Percentiles rank a stretch among this genome's conserved stretches.
phyloP scores from a whole-genome alignment of 257 asterid genomes.

The Mentha longifolia region DNA sequence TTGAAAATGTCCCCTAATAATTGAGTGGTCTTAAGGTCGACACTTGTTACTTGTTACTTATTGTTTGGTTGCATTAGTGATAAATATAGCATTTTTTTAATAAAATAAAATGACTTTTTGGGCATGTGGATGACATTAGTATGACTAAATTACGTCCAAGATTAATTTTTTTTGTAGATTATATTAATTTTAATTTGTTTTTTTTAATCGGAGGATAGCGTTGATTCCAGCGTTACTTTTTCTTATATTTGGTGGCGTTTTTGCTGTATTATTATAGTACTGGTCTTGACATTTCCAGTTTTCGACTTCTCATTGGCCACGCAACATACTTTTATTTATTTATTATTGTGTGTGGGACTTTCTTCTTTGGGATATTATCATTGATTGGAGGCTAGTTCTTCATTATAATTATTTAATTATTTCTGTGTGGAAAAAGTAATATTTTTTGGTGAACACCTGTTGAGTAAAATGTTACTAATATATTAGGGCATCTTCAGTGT shows the following conservation, averaged over 20 bases:
- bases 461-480: too few relatives aligned
- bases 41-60: slow-evolving; percentile 16
- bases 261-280: not conserved
- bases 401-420: too few relatives aligned
- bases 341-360: not conserved
- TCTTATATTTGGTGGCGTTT: slow-evolving; percentile 19
- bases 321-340: too few relatives aligned
- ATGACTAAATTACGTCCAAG: slow-evolving; percentile 23
- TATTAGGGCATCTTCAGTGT: too few relatives aligned
- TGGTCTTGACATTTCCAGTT: slow-evolving; percentile 29
- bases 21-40: slow-evolving; percentile 30
- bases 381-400: not conserved
- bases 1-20: slow-evolving; percentile 18
- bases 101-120: not conserved
- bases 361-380: not conserved
- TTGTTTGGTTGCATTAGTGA: slow-evolving; percentile 2
- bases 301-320: slow-evolving; percentile 23
- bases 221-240: slow-evolving; percentile 6
- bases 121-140: slow-evolving; percentile 29
- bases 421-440: too few relatives aligned
- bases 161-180: not conserved
- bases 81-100: not conserved
- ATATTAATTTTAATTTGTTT: slow-evolving; percentile 6
- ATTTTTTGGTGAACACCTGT: too few relatives aligned
- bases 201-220: slow-evolving; percentile 25